These are phyloP conservation scores for Suillus subluteus DNA, from an alignment of 768 basidiomycete species.

Conservation along the genomic window DNA sequence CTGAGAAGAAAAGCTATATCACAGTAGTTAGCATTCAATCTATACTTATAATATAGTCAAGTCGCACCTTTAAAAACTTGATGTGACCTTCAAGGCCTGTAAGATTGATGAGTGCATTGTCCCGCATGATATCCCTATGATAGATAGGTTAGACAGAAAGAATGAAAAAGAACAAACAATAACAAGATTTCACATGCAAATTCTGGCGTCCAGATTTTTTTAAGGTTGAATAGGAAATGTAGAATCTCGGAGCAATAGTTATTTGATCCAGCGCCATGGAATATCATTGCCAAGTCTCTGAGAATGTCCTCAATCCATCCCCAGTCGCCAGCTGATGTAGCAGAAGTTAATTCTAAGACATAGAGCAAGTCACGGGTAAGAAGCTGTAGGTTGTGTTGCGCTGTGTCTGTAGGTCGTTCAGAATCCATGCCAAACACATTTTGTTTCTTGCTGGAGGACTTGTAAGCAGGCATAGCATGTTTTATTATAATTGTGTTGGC, in stretches of 20 bases:
- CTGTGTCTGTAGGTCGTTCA: constrained; percentile 16
- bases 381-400: constrained; percentile 27
- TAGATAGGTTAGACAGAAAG: no score
- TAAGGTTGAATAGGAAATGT: constrained; percentile 24
- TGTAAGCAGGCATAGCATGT: constrained; percentile 24
- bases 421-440: no score
- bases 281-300: constrained; percentile 19
- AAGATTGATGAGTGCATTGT: constrained; percentile 39
- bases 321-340: constrained; percentile 36
- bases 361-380: constrained; percentile 36
- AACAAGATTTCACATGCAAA: constrained; percentile 27
- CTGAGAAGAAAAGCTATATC: constrained; percentile 22
- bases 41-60: no score
- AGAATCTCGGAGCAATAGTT: constrained; percentile 26
- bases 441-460: not conserved
- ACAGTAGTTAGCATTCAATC: no score
- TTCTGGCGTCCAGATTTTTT: constrained; percentile 36
- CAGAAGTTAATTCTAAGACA: constrained; percentile 31
- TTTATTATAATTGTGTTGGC: constrained; percentile 26
- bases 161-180: no score
- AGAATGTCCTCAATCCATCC: constrained; percentile 36
- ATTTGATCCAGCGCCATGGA: constrained; percentile 22
- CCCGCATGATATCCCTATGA: constrained; percentile 37
- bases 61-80: constrained; percentile 32
- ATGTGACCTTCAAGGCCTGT: constrained; percentile 38